Evolutionary conservation across 177 flowering plant genomes (phyloP).

Genomic region (Telopea speciosissima): DNA sequence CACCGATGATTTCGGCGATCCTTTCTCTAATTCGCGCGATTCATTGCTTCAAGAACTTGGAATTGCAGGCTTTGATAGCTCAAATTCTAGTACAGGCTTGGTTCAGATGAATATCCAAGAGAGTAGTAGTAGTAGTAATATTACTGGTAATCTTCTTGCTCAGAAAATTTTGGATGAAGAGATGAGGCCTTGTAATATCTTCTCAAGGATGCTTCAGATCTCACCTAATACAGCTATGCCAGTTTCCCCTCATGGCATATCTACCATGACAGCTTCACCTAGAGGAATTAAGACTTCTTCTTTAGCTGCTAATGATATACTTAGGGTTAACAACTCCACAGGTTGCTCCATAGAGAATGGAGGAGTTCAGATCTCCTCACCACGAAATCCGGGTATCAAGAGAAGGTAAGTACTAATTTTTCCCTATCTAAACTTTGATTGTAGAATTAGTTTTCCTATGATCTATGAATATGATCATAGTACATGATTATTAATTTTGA

Average conservation of each 20-base stretch:
- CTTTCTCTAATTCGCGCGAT: constrained; percentile 49
- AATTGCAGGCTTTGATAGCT: constrained; percentile 16
- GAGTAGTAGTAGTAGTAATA: not conserved
- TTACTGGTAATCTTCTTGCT: constrained; percentile 8
- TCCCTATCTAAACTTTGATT: not conserved
- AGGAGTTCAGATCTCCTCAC: constrained; percentile 68
- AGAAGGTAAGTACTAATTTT: constrained; percentile 47
- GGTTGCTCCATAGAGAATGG: constrained; percentile 29
- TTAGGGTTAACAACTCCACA: constrained; percentile 16
- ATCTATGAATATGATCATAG: too few species aligned
- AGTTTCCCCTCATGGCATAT: constrained; percentile 19
- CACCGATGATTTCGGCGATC: constrained; percentile 50
- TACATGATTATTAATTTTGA: too few species aligned
- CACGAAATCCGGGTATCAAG: constrained; percentile 72
- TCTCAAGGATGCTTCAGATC: constrained; percentile 81
- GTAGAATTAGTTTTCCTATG: not conserved
- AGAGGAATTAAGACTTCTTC: constrained; percentile 20
- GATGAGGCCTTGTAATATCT: constrained; percentile 40
- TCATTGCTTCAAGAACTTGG: constrained; percentile 51
- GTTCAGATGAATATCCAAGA: constrained; percentile 12
- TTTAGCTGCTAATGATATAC: constrained; percentile 19
- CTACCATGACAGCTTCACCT: constrained; percentile 18
- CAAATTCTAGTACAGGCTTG: constrained; percentile 9
- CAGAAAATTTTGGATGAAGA: constrained; percentile 27
- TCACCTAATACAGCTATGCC: constrained; percentile 36